These are phyloP conservation scores for Ricinus communis DNA, from an alignment of 345 rosid genomes.

Conservation along the genomic window DNA sequence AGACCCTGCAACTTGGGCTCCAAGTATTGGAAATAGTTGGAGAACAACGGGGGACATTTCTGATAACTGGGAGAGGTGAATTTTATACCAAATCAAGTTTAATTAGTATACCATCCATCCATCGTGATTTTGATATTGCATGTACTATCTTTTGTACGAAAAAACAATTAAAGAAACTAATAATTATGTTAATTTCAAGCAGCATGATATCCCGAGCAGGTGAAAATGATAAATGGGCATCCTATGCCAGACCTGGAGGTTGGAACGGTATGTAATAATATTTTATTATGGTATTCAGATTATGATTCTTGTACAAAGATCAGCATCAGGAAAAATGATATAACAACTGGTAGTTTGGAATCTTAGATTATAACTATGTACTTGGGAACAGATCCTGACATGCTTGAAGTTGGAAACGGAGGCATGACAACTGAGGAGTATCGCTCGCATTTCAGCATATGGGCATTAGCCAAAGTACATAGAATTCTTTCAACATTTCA, in stretches of 20 bases:
- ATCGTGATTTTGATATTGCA: too few relatives aligned
- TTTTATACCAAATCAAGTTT: too few relatives aligned
- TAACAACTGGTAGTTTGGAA: too few relatives aligned
- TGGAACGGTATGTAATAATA: slow-evolving; percentile 64
- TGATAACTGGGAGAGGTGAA: slow-evolving; percentile 71
- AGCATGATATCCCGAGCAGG: slow-evolving; percentile 73
- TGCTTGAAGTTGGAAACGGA: slow-evolving; percentile 37
- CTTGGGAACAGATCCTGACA: slow-evolving; percentile 27
- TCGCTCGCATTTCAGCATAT: slow-evolving; percentile 33
- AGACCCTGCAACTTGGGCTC: slow-evolving; percentile 95
- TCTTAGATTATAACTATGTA: too few relatives aligned
- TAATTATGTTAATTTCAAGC: background rate
- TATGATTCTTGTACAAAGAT: background rate
- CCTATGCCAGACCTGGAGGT: slow-evolving; percentile 87
- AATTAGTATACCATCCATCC: too few relatives aligned
- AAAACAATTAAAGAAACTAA: too few relatives aligned
- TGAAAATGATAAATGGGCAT: slow-evolving; percentile 73
- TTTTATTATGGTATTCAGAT: too few relatives aligned
- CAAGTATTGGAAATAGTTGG: slow-evolving; percentile 83
- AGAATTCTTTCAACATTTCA: too few relatives aligned
- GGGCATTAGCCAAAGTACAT: slow-evolving; percentile 30
- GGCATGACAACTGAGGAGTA: slow-evolving; percentile 34
- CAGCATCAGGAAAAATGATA: background rate
- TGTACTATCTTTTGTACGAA: too few relatives aligned
- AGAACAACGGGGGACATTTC: slow-evolving; percentile 81